Evolutionary conservation across 1,284 basidiomycete species (phyloP).

Genomic region (Ustilago trichophora): DNA sequence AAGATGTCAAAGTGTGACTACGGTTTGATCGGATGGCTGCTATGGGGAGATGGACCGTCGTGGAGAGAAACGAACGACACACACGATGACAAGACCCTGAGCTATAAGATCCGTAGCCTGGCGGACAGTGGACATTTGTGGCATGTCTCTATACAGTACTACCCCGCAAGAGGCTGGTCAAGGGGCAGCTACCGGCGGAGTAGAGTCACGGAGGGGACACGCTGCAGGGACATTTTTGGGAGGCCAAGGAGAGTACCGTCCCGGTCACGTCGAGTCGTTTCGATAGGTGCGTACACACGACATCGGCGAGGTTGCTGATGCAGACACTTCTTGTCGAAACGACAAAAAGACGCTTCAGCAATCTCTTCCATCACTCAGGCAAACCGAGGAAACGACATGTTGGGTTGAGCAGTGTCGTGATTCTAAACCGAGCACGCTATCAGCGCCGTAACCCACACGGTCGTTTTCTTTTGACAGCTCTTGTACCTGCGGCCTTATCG

Average conservation of each 20-base stretch:
- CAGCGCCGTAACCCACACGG: constrained; percentile 5
- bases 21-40: background rate
- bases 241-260: constrained; percentile 21
- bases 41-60: background rate
- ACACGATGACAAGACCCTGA: background rate
- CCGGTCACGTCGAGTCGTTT: constrained; percentile 13
- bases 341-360: too few relatives aligned
- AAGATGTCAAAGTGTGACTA: background rate
- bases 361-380: too few relatives aligned
- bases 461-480: constrained; percentile 8
- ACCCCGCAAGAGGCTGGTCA: constrained; percentile 6
- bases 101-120: constrained; percentile 1
- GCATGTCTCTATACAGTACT: background rate
- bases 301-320: constrained; percentile 17
- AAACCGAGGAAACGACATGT: background rate
- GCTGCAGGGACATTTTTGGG: background rate
- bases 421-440: constrained; percentile 11
- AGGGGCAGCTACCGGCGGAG: constrained; percentile 7
- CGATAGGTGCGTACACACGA: constrained; percentile 21
- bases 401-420: constrained; percentile 6
- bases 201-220: background rate
- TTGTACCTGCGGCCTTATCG: constrained; percentile 13
- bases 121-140: too few relatives aligned
- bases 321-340: too few relatives aligned
- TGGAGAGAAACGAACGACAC: constrained; percentile 1